Conservation (phyloP, 2,329 filamentous ascomycete genomes). For the Alternaria conjuncta region DNA sequence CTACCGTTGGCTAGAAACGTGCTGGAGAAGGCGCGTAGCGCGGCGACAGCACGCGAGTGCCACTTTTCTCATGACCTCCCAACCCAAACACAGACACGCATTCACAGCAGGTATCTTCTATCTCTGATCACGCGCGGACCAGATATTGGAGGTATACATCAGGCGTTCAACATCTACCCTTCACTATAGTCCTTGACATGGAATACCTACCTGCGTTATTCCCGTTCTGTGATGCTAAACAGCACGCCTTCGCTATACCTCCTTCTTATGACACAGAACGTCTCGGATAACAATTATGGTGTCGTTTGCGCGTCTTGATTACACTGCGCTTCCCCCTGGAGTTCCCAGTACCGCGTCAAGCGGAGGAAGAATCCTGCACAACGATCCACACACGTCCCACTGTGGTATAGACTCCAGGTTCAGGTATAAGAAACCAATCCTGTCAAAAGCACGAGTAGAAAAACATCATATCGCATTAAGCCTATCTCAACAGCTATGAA, state of each 20-base stretch:
- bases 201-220: no score
- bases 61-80: background rate
- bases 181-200: no score
- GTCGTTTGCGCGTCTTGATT: no score
- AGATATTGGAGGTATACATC: background rate
- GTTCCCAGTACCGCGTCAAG: no score
- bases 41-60: background rate
- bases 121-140: background rate
- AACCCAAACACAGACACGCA: background rate
- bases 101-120: background rate
- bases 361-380: no score
- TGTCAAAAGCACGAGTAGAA: background rate
- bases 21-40: background rate
- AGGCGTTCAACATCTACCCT: no score
- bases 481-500: background rate
- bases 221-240: no score
- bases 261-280: no score
- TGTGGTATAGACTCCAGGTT: background rate
- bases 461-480: background rate
- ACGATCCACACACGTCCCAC: background rate
- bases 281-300: no score
- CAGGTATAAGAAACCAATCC: fast-evolving
- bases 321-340: no score
- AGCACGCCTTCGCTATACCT: no score
- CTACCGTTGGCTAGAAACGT: background rate